phyloP scores from a whole-genome alignment of 2,329 filamentous ascomycete species.

The Tetracladium maxilliforme region DNA sequence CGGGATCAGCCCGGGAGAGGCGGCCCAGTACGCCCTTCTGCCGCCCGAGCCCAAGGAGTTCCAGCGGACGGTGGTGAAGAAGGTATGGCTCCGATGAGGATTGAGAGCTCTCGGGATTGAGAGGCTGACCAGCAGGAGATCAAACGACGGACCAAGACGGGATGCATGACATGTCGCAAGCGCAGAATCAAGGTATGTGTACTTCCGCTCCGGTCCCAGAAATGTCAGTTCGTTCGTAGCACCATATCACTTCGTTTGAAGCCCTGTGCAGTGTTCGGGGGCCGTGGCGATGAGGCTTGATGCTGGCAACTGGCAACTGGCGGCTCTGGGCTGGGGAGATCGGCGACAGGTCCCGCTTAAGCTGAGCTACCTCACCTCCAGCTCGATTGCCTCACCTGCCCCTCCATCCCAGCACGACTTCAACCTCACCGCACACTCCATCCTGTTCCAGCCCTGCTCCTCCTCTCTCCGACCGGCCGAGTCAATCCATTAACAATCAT shows the following conservation, averaged over 20 bases:
- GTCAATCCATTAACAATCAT: constrained; percentile 5
- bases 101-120: too few relatives aligned
- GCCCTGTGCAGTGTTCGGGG: constrained; percentile 9
- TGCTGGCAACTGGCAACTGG: constrained; percentile 17
- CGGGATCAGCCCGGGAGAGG: too few relatives aligned
- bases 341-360: constrained; percentile 19
- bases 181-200: constrained; percentile 57
- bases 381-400: constrained; percentile 9
- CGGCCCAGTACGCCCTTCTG: too few relatives aligned
- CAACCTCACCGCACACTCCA: constrained; percentile 9
- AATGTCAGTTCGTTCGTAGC: not conserved
- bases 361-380: constrained; percentile 10
- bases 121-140: constrained; percentile 45
- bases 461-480: constrained; percentile 5
- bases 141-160: constrained; percentile 60
- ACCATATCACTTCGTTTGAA: constrained; percentile 3
- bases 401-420: constrained; percentile 5
- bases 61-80: too few relatives aligned
- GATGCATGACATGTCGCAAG: constrained; percentile 51
- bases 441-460: constrained; percentile 11
- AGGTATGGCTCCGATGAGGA: too few relatives aligned
- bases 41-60: too few relatives aligned
- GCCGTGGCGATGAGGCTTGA: constrained; percentile 12
- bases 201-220: constrained; percentile 1
- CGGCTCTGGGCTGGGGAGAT: too few relatives aligned